Evolutionary conservation across 2,329 filamentous ascomycete species (phyloP), one percentile per base, ranked within the genome.

Genomic region (Monosporascus sp.): DNA sequence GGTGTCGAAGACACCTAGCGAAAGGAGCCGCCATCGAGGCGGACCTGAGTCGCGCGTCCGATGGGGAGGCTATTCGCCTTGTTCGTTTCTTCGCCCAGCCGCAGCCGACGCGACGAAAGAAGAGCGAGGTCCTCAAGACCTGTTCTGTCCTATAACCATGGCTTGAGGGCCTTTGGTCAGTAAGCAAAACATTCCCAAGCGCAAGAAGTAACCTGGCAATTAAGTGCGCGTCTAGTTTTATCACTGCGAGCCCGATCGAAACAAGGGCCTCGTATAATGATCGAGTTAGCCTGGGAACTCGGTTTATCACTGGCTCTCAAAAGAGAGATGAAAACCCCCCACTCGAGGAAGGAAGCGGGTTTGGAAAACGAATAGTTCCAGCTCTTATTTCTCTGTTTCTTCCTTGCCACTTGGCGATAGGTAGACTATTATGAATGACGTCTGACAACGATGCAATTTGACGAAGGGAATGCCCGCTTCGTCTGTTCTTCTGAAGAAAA

Each of bases 331-430:
- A n/a, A 25, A 25, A 18, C 6, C 44, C 44, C 52, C 54, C 55
- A 55, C 47, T 50, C 50, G 55, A 60, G 51, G 52, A 46, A 50
- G 51, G 39, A 31, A 37, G 44, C 41, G 11, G 47, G 37, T 46
- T 41, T 48, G 45, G 45, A 49, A 50, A 46, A 31, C 27, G 48
- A 52, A 51, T 52, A 48, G 51, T 37, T 43, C 41, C 37, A 46
- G 49, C 27, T 60, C 49, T 47, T 56, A 56, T 63, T 57, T 54
- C 54, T 24, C 50, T 44, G 47, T 18, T 48, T 46, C 39, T 55
- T 60, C 63, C 63, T 60, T 60, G 60, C 65, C 63, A 65, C 61
- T 66, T 62, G 63, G 63, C 62, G 53, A 49, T 58, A 55, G 48
- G 60, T 53, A 55, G 50, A 20, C 37, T 18, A 47, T 53, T 48